These are phyloP conservation scores for Hordeum marinum DNA, from an alignment of 176 grass and related monocot genomes.

Conservation along the genomic window DNA sequence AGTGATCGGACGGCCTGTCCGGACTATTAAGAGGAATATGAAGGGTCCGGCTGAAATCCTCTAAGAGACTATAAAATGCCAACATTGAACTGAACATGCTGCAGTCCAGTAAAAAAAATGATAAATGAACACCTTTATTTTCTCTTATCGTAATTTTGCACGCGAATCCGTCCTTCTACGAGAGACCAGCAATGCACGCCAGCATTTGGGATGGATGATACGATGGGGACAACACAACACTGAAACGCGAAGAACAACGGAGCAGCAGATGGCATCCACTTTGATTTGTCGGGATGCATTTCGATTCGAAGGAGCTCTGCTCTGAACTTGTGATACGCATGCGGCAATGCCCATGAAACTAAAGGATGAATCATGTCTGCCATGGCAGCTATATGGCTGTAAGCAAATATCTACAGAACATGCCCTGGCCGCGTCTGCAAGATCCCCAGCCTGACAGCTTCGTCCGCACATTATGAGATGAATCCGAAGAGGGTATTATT, in stretches of 20 bases:
- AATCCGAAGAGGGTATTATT: background rate
- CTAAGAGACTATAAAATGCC: no score
- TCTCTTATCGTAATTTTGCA: no score
- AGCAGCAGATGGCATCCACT: background rate
- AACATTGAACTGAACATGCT: no score
- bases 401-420: background rate
- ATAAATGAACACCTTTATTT: background rate
- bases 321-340: background rate
- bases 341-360: background rate
- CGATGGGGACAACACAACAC: background rate
- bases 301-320: background rate
- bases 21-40: no score
- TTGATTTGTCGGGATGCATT: background rate
- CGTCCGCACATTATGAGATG: background rate
- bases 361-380: background rate
- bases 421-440: background rate
- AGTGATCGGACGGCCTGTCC: no score
- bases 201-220: background rate
- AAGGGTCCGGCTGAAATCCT: no score
- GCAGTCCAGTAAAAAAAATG: background rate
- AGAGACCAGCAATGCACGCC: background rate
- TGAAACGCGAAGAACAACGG: background rate
- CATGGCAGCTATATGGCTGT: background rate
- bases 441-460: background rate
- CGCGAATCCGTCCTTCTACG: background rate